Percentiles rank a stretch among this genome's conserved stretches.
Evolutionary conservation across 1,139 yeast genomes (phyloP).

Genomic region (Hanseniaspora uvarum): DNA sequence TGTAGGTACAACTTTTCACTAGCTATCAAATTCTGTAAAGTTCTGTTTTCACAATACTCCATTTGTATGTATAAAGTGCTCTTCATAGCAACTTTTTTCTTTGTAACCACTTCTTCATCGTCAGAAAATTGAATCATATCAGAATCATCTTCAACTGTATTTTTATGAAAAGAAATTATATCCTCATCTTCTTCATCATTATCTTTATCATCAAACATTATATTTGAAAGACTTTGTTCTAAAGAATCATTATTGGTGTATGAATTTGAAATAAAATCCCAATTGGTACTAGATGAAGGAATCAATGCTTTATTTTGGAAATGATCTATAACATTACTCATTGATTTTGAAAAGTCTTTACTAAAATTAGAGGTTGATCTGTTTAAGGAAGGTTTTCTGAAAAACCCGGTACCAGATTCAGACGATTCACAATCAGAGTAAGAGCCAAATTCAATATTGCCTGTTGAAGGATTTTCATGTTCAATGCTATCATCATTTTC

Average conservation of each 20-base stretch:
- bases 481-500: slow-evolving; percentile 23
- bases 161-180: slow-evolving; percentile 17
- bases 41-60: slow-evolving; percentile 96
- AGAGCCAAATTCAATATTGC: slow-evolving; percentile 18
- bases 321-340: background rate
- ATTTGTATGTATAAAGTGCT: slow-evolving; percentile 76
- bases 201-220: slow-evolving; percentile 32
- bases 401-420: slow-evolving; percentile 18
- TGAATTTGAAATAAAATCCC: slow-evolving; percentile 61
- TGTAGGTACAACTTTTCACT: slow-evolving; percentile 65
- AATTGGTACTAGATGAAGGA: slow-evolving; percentile 24
- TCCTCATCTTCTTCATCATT: slow-evolving; percentile 24
- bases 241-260: slow-evolving; percentile 38
- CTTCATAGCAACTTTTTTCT: slow-evolving; percentile 13
- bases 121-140: slow-evolving; percentile 19
- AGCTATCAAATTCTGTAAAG: slow-evolving; percentile 66
- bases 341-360: slow-evolving; percentile 1
- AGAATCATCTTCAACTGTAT: slow-evolving; percentile 22
- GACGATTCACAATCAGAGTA: slow-evolving; percentile 21
- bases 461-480: slow-evolving; percentile 19
- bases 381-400: slow-evolving; percentile 5
- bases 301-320: slow-evolving; percentile 11
- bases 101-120: slow-evolving; percentile 8
- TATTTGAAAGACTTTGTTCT: slow-evolving; percentile 48
- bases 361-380: background rate